These are phyloP conservation scores for Plasmodium malariae DNA, from an alignment of 169 alveolate genomes.

Conservation along the genomic window DNA sequence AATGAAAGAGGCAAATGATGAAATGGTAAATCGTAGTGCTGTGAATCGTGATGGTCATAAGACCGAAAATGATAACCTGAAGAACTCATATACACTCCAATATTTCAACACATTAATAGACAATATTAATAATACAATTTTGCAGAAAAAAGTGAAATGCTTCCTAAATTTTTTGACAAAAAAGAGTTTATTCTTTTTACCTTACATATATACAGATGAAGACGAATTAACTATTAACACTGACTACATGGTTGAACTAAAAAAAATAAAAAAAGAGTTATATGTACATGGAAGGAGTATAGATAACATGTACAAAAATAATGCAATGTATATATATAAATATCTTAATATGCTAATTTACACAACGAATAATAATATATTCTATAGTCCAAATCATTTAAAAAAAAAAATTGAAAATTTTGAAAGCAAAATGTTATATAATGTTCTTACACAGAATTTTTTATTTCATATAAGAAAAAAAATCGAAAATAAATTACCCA, in stretches of 20 bases:
- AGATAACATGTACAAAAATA: slow-evolving; percentile 35
- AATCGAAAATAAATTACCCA: slow-evolving; percentile 66
- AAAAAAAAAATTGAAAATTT: slow-evolving; percentile 44
- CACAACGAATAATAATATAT: slow-evolving; percentile 31
- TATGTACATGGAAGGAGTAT: slow-evolving; percentile 40
- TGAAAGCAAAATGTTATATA: slow-evolving; percentile 33
- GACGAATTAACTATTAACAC: background rate
- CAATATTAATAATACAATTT: background rate
- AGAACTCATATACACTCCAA: background rate
- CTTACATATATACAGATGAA: slow-evolving; percentile 5
- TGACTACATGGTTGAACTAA: slow-evolving; percentile 23
- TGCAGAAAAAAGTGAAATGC: slow-evolving; percentile 31
- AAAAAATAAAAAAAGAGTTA: slow-evolving; percentile 27
- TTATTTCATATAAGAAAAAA: slow-evolving; percentile 35
- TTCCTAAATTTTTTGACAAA: slow-evolving; percentile 17
- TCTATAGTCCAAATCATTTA: slow-evolving; percentile 36
- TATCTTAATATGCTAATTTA: slow-evolving; percentile 30
- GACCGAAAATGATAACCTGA: too few species aligned
- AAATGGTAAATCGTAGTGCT: background rate
- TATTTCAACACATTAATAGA: slow-evolving; percentile 17
- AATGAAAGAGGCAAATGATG: background rate
- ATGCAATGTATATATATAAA: slow-evolving; percentile 36
- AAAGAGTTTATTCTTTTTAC: slow-evolving; percentile 33
- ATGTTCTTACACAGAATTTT: slow-evolving; percentile 46
- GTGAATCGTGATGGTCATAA: background rate